Percentiles rank a stretch among this genome's conserved stretches.
phyloP scores from a whole-genome alignment of 1,139 yeast species.

The Nakaseomyces sp. region DNA sequence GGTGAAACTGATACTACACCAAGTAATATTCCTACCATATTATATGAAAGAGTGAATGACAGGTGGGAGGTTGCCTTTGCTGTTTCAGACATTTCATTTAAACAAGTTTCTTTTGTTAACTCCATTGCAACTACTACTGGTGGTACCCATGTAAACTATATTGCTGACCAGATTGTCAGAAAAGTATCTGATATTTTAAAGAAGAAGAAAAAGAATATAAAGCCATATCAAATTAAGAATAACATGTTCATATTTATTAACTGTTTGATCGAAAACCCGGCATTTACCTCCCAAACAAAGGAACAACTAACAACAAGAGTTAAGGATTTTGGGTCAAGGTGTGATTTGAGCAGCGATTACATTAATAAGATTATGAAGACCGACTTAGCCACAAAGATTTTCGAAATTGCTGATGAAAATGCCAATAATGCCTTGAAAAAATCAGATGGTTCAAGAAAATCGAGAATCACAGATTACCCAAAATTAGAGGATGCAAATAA shows the following conservation, averaged over 20 bases:
- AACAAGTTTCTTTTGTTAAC: conserved; percentile 93
- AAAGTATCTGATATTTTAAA: conserved; percentile 67
- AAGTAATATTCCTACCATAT: conserved; percentile 50
- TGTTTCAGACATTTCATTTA: conserved; percentile 80
- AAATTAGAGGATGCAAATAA: conserved; percentile 93
- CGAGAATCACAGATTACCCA: conserved; percentile 79
- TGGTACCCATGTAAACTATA: conserved; percentile 88
- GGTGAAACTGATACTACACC: conserved; percentile 35
- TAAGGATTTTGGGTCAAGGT: conserved; percentile 78
- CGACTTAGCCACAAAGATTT: conserved; percentile 71
- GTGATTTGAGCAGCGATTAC: conserved; percentile 65
- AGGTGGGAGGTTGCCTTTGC: conserved; percentile 98
- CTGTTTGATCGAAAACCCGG: conserved; percentile 91
- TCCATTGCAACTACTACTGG: conserved; percentile 97
- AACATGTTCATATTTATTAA: conserved; percentile 87
- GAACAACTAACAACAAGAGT: conserved; percentile 89
- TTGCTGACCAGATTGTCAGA: conserved; percentile 74
- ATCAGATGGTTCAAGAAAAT: conserved; percentile 82
- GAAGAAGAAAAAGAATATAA: conserved; percentile 70
- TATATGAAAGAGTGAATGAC: conserved; percentile 66
- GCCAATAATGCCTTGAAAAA: conserved; percentile 83
- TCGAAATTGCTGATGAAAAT: conserved; percentile 76
- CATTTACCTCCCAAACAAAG: conserved; percentile 95
- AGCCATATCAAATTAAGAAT: conserved; percentile 81
- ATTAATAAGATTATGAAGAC: conserved; percentile 66